Conservation (phyloP, 2,329 filamentous ascomycete species). For the Karstenula rhodostoma region DNA sequence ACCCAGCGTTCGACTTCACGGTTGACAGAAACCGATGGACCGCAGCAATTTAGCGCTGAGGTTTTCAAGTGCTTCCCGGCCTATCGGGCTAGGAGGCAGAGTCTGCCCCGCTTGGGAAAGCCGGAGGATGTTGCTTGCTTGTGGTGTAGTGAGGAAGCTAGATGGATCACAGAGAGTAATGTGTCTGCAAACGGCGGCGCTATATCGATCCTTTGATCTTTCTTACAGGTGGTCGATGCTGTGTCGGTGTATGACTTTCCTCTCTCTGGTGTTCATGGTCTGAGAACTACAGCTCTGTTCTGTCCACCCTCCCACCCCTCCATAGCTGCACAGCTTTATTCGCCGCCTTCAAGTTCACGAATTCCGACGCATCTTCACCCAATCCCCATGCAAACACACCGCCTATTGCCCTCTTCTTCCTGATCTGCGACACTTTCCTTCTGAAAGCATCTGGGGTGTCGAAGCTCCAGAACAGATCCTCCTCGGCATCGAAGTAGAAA, state of each 20-base stretch:
- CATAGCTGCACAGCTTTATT: slow-evolving; percentile 19
- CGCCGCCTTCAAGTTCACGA: slow-evolving; percentile 51
- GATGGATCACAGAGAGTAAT: neutral
- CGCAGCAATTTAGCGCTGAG: neutral
- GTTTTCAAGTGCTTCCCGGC: neutral
- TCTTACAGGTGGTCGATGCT: neutral
- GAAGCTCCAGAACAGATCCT: slow-evolving; percentile 75
- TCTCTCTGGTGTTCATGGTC: neutral
- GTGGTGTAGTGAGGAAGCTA: neutral
- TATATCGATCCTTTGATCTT: neutral
- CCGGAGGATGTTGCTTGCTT: neutral
- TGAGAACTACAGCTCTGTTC: slow-evolving; percentile 8
- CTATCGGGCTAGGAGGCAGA: neutral
- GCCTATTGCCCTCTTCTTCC: slow-evolving; percentile 64
- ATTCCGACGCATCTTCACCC: slow-evolving; percentile 65
- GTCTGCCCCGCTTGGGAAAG: neutral
- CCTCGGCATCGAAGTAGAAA: slow-evolving; percentile 70
- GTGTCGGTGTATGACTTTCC: neutral
- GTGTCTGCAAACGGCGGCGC: neutral
- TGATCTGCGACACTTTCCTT: slow-evolving; percentile 67
- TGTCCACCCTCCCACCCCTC: neutral
- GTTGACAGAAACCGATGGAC: neutral
- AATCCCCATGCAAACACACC: slow-evolving; percentile 79
- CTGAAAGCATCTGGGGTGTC: slow-evolving; percentile 69
- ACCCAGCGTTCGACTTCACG: neutral